A percentile compares a stretch with the other conserved stretches of the same genome.
Conservation (phyloP, 1,284 basidiomycete genomes). For the Phylloporus sp. region DNA sequence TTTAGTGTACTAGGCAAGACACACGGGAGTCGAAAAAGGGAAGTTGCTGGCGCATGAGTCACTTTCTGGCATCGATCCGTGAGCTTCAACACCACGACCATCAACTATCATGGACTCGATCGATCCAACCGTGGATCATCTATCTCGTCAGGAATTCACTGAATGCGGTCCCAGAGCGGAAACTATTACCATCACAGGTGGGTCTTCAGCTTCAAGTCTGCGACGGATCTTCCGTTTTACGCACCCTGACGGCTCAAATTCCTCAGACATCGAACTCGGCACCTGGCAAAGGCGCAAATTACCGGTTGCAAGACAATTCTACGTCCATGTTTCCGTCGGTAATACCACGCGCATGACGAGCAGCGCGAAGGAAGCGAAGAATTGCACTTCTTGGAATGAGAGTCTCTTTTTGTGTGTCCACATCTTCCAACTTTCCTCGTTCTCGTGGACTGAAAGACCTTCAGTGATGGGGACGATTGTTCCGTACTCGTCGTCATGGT, state of each 20-base stretch:
- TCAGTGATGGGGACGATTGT: constrained; percentile 1
- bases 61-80: no score
- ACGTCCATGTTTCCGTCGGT: constrained; percentile 3
- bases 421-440: no score
- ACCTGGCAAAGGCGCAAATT: not conserved
- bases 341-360: not conserved
- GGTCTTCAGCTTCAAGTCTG: not conserved
- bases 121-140: no score
- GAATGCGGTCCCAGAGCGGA: not conserved
- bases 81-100: no score
- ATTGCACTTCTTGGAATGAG: not conserved
- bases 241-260: no score
- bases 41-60: no score
- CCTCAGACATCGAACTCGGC: not conserved
- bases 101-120: not conserved
- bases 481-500: not conserved
- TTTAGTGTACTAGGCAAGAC: no score
- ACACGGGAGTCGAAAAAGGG: no score
- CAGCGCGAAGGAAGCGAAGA: not conserved
- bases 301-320: not conserved
- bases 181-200: not conserved
- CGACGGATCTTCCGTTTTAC: no score
- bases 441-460: not conserved
- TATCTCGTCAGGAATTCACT: not conserved
- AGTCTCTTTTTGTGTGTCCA: not conserved